phyloP scores from a whole-genome alignment of 768 basidiomycete genomes.

The Pleurotus giganteus region DNA sequence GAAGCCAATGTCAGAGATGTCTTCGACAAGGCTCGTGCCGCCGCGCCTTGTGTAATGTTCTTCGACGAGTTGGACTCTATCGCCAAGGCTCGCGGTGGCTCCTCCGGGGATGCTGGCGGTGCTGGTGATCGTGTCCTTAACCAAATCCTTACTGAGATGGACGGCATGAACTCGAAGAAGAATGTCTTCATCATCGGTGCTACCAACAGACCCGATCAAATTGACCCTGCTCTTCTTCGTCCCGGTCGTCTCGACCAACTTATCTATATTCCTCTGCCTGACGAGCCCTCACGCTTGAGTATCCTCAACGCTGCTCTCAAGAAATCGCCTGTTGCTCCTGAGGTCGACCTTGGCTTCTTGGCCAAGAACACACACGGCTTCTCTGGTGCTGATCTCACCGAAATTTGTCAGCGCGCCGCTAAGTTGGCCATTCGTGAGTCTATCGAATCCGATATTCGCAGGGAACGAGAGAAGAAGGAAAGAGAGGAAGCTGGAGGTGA shows the following conservation, averaged over 20 bases:
- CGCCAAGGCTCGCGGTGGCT: conserved; percentile 90
- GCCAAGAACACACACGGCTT: conserved; percentile 94
- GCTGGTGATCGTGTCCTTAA: conserved; percentile 98
- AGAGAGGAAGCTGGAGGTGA: conserved; percentile 74
- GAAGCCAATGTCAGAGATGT: conserved; percentile 99
- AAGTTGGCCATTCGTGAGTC: conserved; percentile 95
- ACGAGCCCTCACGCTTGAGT: conserved; percentile 85
- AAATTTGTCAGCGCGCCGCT: conserved; percentile 96
- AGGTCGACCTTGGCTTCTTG: conserved; percentile 84
- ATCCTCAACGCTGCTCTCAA: conserved; percentile 91
- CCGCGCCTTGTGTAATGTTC: conserved; percentile 99
- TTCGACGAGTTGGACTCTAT: conserved; percentile 99
- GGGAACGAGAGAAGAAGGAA: conserved; percentile 74
- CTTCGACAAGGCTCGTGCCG: conserved; percentile 99
- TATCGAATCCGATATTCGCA: conserved; percentile 89
- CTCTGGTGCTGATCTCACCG: conserved; percentile 99
- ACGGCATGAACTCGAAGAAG: conserved; percentile 98
- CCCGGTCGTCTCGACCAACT: conserved; percentile 99
- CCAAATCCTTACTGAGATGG: conserved; percentile 97
- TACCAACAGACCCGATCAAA: conserved; percentile 95
- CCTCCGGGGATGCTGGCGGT: conserved; percentile 88
- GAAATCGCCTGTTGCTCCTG: conserved; percentile 82
- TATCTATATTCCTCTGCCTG: conserved; percentile 98
- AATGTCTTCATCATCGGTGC: conserved; percentile 99
- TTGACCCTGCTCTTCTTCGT: conserved; percentile 89